phyloP scores from a whole-genome alignment of 2,329 filamentous ascomycete species.

The Pseudogymnoascus sp. region DNA sequence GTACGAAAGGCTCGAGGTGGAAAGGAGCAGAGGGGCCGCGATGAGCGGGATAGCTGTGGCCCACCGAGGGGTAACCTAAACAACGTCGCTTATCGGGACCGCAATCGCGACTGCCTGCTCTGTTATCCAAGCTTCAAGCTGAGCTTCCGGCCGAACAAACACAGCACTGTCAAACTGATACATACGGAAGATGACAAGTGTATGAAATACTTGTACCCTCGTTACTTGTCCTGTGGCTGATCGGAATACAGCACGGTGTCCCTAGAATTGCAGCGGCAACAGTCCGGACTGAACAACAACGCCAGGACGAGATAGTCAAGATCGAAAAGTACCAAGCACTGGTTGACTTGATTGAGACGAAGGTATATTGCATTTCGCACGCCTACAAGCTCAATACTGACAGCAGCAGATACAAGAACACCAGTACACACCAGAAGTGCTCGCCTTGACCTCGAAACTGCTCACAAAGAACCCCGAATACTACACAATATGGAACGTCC shows the following conservation, averaged over 20 bases:
- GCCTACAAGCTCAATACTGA: conserved; percentile 14
- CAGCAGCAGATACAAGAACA: conserved; percentile 24
- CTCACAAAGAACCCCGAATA: conserved; percentile 76
- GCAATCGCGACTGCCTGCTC: conserved; percentile 10
- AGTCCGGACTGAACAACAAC: conserved; percentile 61
- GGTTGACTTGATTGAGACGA: conserved; percentile 59
- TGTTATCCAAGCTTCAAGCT: background rate
- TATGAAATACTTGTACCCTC: conserved; percentile 22
- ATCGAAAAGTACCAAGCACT: conserved; percentile 70
- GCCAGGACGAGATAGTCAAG: conserved; percentile 63
- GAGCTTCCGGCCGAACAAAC: background rate
- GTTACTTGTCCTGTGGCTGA: conserved; percentile 23
- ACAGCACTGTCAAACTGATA: background rate
- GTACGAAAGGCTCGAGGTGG: conserved; percentile 7
- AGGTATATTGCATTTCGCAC: conserved; percentile 39
- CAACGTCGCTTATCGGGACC: background rate
- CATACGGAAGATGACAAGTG: conserved; percentile 30
- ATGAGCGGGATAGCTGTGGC: background rate
- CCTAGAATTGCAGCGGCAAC: conserved; percentile 56
- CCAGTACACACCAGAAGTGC: conserved; percentile 42
- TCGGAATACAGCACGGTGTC: conserved; percentile 65
- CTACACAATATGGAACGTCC: conserved; percentile 86
- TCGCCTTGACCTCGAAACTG: conserved; percentile 64
- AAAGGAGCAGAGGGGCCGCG: background rate
- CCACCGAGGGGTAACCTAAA: conserved; percentile 3